These are phyloP conservation scores for Trichoderma sp. DNA, from an alignment of 2,329 filamentous ascomycete genomes.

Conservation along the genomic window DNA sequence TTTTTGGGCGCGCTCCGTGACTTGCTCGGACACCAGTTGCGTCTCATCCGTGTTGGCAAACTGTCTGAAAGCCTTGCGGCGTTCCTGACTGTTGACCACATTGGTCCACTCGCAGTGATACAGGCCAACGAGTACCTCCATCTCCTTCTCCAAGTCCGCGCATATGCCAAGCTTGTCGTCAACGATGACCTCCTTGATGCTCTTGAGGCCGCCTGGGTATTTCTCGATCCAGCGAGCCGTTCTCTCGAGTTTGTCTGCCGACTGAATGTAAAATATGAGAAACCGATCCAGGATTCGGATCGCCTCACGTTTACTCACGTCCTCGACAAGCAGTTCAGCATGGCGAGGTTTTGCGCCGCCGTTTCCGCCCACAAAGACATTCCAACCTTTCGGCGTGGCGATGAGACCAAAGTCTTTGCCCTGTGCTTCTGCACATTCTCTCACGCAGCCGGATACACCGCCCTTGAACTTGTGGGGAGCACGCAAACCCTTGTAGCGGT, in stretches of 20 bases:
- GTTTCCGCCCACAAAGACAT: slow-evolving; percentile 88
- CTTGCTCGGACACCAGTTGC: slow-evolving; percentile 68
- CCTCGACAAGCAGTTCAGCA: slow-evolving; percentile 80
- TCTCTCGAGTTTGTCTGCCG: slow-evolving; percentile 84
- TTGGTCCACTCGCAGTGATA: slow-evolving; percentile 95
- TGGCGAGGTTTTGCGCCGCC: slow-evolving; percentile 84
- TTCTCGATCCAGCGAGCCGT: slow-evolving; percentile 87
- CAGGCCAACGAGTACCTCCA: slow-evolving; percentile 78
- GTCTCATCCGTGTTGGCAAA: slow-evolving; percentile 82
- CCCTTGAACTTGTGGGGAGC: slow-evolving; percentile 89
- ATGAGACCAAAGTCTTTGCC: slow-evolving; percentile 94
- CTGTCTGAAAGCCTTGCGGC: slow-evolving; percentile 72
- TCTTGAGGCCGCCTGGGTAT: slow-evolving; percentile 80
- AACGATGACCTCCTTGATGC: slow-evolving; percentile 79
- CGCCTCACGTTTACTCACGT: slow-evolving; percentile 80
- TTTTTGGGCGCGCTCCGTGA: slow-evolving; percentile 71
- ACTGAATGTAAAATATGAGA: slow-evolving; percentile 91
- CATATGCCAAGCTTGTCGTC: slow-evolving; percentile 86
- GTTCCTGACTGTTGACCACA: slow-evolving; percentile 69
- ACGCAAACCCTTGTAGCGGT: slow-evolving; percentile 90
- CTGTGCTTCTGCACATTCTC: slow-evolving; percentile 89
- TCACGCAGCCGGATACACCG: slow-evolving; percentile 86
- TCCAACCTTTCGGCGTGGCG: slow-evolving; percentile 90
- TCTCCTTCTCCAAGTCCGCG: slow-evolving; percentile 81
- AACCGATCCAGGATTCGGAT: slow-evolving; percentile 85